Conservation (phyloP, 2,329 filamentous ascomycete species). For the Claviceps sp. region DNA sequence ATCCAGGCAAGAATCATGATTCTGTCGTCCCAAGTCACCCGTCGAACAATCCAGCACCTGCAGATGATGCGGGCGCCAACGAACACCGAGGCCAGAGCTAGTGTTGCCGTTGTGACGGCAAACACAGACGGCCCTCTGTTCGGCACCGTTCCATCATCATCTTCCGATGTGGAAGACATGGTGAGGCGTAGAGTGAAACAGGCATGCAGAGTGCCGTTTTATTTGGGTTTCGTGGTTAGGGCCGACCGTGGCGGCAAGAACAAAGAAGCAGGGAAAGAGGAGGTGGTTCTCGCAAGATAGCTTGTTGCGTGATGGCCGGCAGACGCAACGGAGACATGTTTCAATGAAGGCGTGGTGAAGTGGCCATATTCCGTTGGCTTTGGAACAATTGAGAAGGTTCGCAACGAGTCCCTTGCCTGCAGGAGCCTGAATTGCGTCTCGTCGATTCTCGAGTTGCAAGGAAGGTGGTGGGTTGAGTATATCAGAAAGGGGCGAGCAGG, state of each 20-base stretch:
- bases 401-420: not conserved
- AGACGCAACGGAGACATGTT: constrained; percentile 2
- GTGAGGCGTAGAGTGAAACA: not conserved
- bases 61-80: constrained; percentile 63
- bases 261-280: no score
- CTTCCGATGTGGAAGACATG: constrained; percentile 7
- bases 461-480: not conserved
- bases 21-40: constrained; percentile 64
- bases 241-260: not conserved
- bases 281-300: not conserved
- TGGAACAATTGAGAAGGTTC: not conserved
- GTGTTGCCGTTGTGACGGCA: constrained; percentile 54
- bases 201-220: constrained; percentile 1
- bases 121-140: constrained; percentile 50
- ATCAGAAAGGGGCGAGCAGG: not conserved
- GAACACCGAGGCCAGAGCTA: constrained; percentile 59
- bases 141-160: constrained; percentile 15
- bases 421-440: not conserved
- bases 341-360: not conserved
- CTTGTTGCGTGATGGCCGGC: not conserved
- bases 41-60: constrained; percentile 58
- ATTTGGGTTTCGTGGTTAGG: not conserved
- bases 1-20: constrained; percentile 71
- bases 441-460: no score
- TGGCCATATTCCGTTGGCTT: not conserved